phyloP scores from a whole-genome alignment of 2,329 filamentous ascomycete genomes.

The Ilyonectria mors-panacis region DNA sequence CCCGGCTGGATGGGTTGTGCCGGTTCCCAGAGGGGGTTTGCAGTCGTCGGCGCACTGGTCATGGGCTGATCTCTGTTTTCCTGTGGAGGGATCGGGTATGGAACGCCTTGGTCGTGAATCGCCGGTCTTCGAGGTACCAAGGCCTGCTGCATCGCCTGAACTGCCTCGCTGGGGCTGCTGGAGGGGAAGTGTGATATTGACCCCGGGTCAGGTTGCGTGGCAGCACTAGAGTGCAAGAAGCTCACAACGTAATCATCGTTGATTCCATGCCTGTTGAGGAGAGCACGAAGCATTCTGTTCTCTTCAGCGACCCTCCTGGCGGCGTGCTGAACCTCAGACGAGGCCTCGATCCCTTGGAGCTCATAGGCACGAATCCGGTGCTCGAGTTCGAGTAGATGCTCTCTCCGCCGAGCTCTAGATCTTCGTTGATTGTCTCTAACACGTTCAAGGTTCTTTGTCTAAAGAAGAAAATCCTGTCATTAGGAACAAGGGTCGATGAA shows the following conservation, averaged over 20 bases:
- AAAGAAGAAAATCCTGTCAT: constrained; percentile 32
- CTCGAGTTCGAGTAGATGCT: constrained; percentile 81
- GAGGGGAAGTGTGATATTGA: constrained; percentile 40
- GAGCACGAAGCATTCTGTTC: constrained; percentile 73
- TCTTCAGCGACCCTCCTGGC: constrained; percentile 79
- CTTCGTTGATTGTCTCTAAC: constrained; percentile 84
- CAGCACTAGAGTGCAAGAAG: constrained; percentile 51
- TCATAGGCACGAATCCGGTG: constrained; percentile 73
- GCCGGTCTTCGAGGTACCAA: constrained; percentile 55
- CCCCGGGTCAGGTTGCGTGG: constrained; percentile 38
- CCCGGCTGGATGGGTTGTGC: constrained; percentile 45
- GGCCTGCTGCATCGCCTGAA: constrained; percentile 56
- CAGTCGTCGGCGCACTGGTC: constrained; percentile 51
- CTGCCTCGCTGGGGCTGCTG: constrained; percentile 44
- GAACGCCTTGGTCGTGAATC: constrained; percentile 46
- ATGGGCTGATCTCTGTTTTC: constrained; percentile 53
- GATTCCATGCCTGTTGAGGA: constrained; percentile 72
- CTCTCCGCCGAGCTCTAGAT: constrained; percentile 80
- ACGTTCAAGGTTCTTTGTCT: constrained; percentile 64
- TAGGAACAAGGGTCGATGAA: constrained; percentile 34
- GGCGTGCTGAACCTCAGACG: constrained; percentile 79
- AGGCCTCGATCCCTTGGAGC: constrained; percentile 76
- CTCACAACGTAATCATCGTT: constrained; percentile 67
- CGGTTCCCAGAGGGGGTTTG: constrained; percentile 53
- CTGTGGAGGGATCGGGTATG: constrained; percentile 50